phyloP scores from a whole-genome alignment of 2,329 filamentous ascomycete genomes.

The Colletotrichum horii region DNA sequence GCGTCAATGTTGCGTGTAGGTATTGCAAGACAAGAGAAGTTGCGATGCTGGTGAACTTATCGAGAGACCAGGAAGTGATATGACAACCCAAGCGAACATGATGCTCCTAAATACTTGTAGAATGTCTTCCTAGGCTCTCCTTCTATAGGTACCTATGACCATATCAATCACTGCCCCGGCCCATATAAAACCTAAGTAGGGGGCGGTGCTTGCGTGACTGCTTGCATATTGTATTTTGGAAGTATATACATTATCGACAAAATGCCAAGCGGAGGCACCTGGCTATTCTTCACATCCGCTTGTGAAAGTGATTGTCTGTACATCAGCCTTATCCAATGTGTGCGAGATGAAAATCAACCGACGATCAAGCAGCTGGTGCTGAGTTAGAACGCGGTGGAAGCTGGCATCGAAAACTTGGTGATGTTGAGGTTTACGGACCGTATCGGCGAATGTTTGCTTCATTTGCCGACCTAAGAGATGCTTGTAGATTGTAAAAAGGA shows the following conservation, averaged over 20 bases:
- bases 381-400: background rate
- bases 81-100: background rate
- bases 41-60: background rate
- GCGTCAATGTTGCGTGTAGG: background rate
- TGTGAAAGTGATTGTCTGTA: background rate
- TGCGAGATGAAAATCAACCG: background rate
- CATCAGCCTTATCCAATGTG: accelerated
- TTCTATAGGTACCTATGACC: background rate
- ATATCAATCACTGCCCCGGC: background rate
- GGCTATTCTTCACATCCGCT: background rate
- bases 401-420: background rate
- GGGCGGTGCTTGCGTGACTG: no score
- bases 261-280: background rate
- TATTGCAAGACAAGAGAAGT: background rate
- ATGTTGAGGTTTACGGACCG: background rate
- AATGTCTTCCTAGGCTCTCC: background rate
- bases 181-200: no score
- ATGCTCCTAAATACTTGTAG: background rate
- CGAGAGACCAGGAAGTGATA: background rate
- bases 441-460: accelerated
- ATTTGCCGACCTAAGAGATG: background rate
- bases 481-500: background rate
- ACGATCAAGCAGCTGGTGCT: background rate
- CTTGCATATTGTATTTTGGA: background rate
- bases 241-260: background rate